Conservation (phyloP, 1,284 basidiomycete genomes). For the Cutaneotrichosporon sp. region DNA sequence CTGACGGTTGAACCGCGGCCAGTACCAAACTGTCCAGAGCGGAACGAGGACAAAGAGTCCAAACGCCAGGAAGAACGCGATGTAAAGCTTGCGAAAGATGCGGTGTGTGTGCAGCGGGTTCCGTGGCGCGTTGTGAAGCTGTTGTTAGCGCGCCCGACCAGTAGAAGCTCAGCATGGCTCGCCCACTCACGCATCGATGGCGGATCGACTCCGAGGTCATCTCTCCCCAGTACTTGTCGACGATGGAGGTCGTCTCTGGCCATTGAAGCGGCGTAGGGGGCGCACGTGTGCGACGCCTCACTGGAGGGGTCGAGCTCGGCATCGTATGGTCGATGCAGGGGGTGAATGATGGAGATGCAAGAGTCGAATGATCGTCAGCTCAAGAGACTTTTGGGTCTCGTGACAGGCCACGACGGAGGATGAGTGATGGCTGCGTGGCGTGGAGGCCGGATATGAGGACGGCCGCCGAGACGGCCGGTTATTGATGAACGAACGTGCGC, state of each 20-base stretch:
- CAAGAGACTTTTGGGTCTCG: no score
- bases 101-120: conserved; percentile 29
- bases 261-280: not conserved
- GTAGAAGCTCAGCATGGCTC: not conserved
- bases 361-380: no score
- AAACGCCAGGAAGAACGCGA: conserved; percentile 29
- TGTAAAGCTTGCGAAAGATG: conserved; percentile 34
- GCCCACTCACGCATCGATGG: conserved; percentile 4
- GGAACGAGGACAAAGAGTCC: conserved; percentile 35
- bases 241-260: conserved; percentile 2
- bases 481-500: no score
- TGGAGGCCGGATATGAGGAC: no score
- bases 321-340: no score
- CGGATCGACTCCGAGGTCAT: conserved; percentile 13
- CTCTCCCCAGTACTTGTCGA: conserved; percentile 13
- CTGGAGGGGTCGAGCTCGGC: not conserved
- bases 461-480: no score
- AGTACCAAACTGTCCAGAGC: conserved; percentile 32
- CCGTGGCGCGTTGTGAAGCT: conserved; percentile 30
- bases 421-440: no score
- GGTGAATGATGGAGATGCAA: no score
- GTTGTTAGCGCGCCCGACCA: not conserved
- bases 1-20: conserved; percentile 28
- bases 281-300: not conserved
- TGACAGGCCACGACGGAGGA: no score